phyloP scores from a whole-genome alignment of 805 yeast species.

The Nadsonia fulvescens region DNA sequence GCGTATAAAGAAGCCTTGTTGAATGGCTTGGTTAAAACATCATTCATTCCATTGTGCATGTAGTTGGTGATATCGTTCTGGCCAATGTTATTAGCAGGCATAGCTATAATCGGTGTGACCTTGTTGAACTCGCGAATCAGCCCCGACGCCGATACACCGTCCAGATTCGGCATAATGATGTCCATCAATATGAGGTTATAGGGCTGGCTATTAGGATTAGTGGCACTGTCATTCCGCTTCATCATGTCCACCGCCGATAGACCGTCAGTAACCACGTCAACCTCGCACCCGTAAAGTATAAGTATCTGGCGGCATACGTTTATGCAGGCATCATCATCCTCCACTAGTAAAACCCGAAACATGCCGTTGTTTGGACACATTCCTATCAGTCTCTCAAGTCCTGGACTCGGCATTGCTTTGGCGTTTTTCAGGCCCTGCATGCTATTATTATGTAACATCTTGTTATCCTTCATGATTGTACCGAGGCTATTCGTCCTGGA shows the following conservation, averaged over 20 bases:
- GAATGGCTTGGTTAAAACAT: conserved; percentile 85
- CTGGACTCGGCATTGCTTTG: conserved; percentile 3
- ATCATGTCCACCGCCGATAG: conserved; percentile 68
- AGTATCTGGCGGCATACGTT: conserved; percentile 69
- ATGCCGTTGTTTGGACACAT: no score
- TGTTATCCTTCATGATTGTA: no score
- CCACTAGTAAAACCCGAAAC: conserved; percentile 36
- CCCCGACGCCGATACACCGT: conserved; percentile 71
- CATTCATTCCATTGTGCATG: conserved; percentile 78
- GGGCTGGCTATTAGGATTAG: no score
- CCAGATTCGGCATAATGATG: conserved; percentile 36
- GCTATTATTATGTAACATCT: no score
- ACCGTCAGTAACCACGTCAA: conserved; percentile 87
- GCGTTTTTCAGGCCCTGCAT: no score
- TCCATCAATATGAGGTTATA: conserved; percentile 42
- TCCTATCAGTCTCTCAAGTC: no score
- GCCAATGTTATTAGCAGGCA: conserved; percentile 8
- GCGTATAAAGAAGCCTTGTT: conserved; percentile 71
- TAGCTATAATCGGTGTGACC: conserved; percentile 62
- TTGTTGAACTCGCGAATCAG: conserved; percentile 72
- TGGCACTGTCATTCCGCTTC: conserved; percentile 54
- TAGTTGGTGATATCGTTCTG: conserved; percentile 22
- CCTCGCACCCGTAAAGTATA: conserved; percentile 77
- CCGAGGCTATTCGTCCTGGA: no score
- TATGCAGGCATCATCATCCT: conserved; percentile 46